These are phyloP conservation scores for Nasturtium officinale DNA, from an alignment of 345 rosid genomes.

Conservation along the genomic window DNA sequence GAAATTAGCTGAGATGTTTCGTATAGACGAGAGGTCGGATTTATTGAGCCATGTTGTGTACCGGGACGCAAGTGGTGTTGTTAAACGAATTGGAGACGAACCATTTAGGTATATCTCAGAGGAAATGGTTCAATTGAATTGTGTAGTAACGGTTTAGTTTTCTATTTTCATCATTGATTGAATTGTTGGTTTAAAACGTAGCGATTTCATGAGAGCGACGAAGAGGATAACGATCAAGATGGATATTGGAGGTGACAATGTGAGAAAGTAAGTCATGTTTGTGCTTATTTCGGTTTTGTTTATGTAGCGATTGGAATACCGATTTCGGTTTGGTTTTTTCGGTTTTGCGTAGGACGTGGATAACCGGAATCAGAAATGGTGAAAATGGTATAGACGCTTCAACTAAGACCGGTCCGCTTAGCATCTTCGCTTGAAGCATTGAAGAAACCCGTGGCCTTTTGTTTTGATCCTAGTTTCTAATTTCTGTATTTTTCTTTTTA, in stretches of 20 bases:
- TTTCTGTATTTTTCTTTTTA: constrained; percentile 3
- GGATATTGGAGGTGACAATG: constrained; percentile 51
- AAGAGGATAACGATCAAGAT: constrained; percentile 72
- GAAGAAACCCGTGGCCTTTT: constrained; percentile 12
- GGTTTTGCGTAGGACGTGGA: constrained; percentile 60
- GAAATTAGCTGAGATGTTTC: constrained; percentile 75
- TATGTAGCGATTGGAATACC: constrained; percentile 3
- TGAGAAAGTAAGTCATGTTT: constrained; percentile 58
- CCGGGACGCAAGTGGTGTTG: constrained; percentile 62
- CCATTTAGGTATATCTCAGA: constrained; percentile 70
- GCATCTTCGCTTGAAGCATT: constrained; percentile 62
- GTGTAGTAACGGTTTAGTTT: neutral
- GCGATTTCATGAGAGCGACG: constrained; percentile 67
- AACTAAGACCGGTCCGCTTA: constrained; percentile 68
- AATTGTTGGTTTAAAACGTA: constrained; percentile 38
- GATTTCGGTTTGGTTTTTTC: constrained; percentile 21
- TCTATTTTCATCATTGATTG: neutral
- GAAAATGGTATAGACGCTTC: constrained; percentile 68
- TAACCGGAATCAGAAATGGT: constrained; percentile 57
- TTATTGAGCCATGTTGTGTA: constrained; percentile 65
- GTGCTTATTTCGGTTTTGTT: neutral
- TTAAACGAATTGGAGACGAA: constrained; percentile 69
- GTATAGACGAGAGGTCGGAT: constrained; percentile 68
- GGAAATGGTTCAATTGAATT: neutral
- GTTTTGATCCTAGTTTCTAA: constrained; percentile 16